phyloP scores from a whole-genome alignment of 192 early-diverging fungal genomes.

The Lunasporangiospora selenospora region DNA sequence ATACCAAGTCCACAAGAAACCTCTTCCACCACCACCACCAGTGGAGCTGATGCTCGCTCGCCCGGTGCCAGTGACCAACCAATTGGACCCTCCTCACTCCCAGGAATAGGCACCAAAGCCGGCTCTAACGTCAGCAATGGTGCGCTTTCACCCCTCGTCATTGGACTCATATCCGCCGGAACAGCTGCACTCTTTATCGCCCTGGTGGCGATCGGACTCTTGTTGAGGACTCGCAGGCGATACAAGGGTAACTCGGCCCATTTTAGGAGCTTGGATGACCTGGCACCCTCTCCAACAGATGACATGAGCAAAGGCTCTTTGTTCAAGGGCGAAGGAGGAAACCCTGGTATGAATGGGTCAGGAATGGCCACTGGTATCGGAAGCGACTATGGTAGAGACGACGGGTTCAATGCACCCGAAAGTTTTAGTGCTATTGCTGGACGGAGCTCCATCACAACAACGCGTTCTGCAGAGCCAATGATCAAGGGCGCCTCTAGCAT shows the following conservation, averaged over 20 bases:
- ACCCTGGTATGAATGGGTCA: too few species aligned
- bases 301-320: conserved; percentile 7
- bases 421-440: too few species aligned
- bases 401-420: too few species aligned
- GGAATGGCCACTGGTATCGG: too few species aligned
- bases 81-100: not conserved
- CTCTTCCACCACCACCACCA: not conserved
- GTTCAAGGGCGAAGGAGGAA: conserved; percentile 15
- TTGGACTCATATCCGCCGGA: conserved; percentile 37
- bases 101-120: not conserved
- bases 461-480: conserved; percentile 36
- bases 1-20: conserved; percentile 8
- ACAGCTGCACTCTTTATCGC: conserved; percentile 18
- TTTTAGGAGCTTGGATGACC: conserved; percentile 33
- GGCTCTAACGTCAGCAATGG: too few species aligned
- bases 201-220: conserved; percentile 13
- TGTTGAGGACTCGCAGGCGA: conserved; percentile 20
- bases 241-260: conserved; percentile 14
- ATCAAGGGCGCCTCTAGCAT: conserved; percentile 19
- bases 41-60: too few species aligned
- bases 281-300: conserved; percentile 26
- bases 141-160: conserved; percentile 34
- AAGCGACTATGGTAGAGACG: too few species aligned
- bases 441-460: conserved; percentile 30
- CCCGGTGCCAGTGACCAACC: not conserved